Percentiles rank a stretch among this genome's conserved stretches.
Conservation (phyloP, 2,329 filamentous ascomycete genomes). For the Ophiocordyceps camponoti-floridani region DNA sequence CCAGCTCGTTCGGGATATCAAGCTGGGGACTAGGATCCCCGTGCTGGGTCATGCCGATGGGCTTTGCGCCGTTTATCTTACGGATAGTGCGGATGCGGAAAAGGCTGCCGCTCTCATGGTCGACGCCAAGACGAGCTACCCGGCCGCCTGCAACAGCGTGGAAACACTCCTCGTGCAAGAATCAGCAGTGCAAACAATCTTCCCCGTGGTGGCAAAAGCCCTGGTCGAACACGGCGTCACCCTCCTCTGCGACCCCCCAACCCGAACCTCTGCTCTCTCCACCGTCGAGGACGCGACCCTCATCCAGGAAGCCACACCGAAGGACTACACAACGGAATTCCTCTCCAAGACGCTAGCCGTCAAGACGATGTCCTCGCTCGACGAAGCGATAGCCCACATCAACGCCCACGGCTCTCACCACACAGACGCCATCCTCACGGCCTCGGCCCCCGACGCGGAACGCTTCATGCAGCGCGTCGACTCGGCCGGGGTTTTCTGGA, state of each 20-base stretch:
- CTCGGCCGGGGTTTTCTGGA: slow-evolving; percentile 91
- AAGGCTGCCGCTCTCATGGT: slow-evolving; percentile 63
- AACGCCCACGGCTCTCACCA: slow-evolving; percentile 85
- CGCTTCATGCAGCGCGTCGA: slow-evolving; percentile 74
- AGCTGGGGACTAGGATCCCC: slow-evolving; percentile 79
- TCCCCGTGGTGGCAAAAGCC: slow-evolving; percentile 56
- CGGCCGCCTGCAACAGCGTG: slow-evolving; percentile 86
- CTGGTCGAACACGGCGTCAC: slow-evolving; percentile 62
- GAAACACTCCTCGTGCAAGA: slow-evolving; percentile 82
- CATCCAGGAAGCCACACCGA: slow-evolving; percentile 46
- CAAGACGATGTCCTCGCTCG: slow-evolving; percentile 52
- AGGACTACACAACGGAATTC: slow-evolving; percentile 80
- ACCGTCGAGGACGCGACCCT: slow-evolving; percentile 15
- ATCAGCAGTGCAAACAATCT: slow-evolving; percentile 43
- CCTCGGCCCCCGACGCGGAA: slow-evolving; percentile 48
- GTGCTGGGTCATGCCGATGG: slow-evolving; percentile 94
- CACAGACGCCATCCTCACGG: slow-evolving; percentile 79
- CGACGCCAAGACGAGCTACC: slow-evolving; percentile 88
- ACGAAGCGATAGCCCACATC: slow-evolving; percentile 71
- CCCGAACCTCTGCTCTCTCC: slow-evolving; percentile 43
- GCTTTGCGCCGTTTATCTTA: slow-evolving; percentile 73
- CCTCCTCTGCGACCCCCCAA: slow-evolving; percentile 59
- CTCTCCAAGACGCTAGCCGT: slow-evolving; percentile 70
- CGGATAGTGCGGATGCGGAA: slow-evolving; percentile 53
- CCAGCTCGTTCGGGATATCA: slow-evolving; percentile 78